Conservation (phyloP, 2,329 filamentous ascomycete genomes). For the Aspergillus sp. region DNA sequence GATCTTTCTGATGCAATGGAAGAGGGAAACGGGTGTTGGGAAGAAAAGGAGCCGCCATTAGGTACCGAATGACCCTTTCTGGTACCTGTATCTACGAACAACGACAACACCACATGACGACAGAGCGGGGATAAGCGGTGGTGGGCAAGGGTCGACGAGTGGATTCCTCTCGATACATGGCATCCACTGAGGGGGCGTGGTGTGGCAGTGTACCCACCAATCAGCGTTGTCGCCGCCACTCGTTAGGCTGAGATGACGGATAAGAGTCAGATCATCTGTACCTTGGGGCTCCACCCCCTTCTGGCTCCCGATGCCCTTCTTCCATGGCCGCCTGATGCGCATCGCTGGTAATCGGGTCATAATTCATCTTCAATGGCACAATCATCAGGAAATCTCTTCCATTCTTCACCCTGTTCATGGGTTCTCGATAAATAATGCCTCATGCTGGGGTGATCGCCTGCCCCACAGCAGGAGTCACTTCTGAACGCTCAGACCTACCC, state of each 20-base stretch:
- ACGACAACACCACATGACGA: slow-evolving; percentile 17
- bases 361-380: not conserved
- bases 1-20: not conserved
- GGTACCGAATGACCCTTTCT: too few species aligned
- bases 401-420: not conserved
- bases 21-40: too few species aligned
- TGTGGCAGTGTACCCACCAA: slow-evolving; percentile 13
- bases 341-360: not conserved
- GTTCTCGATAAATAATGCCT: not conserved
- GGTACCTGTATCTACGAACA: not conserved
- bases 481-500: too few species aligned
- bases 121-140: not conserved
- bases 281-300: not conserved
- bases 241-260: slow-evolving; percentile 12
- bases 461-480: too few species aligned
- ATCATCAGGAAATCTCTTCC: not conserved
- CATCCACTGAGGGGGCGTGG: slow-evolving; percentile 3
- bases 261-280: not conserved
- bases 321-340: slow-evolving; percentile 4
- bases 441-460: too few species aligned
- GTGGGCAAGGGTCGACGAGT: slow-evolving; percentile 11
- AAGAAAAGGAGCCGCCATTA: too few species aligned
- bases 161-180: not conserved
- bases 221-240: slow-evolving; percentile 3
- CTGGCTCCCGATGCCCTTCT: too few species aligned